Evolutionary conservation across 345 rosid genomes (phyloP), one percentile per base, ranked within the genome.

Genomic region (Euphorbia peplus): DNA sequence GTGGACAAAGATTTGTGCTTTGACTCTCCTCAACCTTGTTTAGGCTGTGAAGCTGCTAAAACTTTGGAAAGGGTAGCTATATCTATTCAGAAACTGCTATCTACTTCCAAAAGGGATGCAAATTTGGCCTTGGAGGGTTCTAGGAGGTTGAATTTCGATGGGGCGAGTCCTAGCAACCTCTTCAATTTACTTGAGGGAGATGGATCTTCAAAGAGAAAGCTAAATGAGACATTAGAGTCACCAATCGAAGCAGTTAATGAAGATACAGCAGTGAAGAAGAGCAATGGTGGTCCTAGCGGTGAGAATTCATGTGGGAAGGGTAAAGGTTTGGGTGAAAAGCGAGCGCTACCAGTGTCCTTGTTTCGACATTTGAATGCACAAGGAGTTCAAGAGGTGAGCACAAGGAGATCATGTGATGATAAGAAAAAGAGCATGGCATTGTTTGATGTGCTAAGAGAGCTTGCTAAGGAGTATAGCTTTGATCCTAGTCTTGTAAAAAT

Each of bases 381-480:
- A n/a, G n/a, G n/a, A n/a, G n/a, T 63, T 21, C 25, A 12, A 30
- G 61, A 63, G 52, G 39, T 12, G n/a, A 64, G 71, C n/a, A 42
- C 68, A 44, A n/a, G 22, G n/a, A 5, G 63, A 66, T 47, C 44
- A 25, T 57, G 54, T 60, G 25, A 64, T 18, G 5, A 3, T 11
- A 37, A 5, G 55, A 25, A 70, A 65, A n/a, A n/a, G n/a, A n/a
- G n/a, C n/a, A 3, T 69, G 50, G 26, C 62, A 5, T 54, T 78
- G 28, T 70, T 75, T 35, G 72, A 79, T 54, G 63, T 80, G 55
- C 68, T 83, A 76, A 62, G 46, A 52, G 22, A 60, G 60, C 70
- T 80, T 50, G 42, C 69, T 25, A 25, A 47, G 56, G 63, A 67
- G 12, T 14, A 41, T 51, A 50, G 35, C 26, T 15, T 16, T 29